Conservation (phyloP, 805 yeast species). For the baker's yeast (Saccharomyces cerevisiae) region DNA sequence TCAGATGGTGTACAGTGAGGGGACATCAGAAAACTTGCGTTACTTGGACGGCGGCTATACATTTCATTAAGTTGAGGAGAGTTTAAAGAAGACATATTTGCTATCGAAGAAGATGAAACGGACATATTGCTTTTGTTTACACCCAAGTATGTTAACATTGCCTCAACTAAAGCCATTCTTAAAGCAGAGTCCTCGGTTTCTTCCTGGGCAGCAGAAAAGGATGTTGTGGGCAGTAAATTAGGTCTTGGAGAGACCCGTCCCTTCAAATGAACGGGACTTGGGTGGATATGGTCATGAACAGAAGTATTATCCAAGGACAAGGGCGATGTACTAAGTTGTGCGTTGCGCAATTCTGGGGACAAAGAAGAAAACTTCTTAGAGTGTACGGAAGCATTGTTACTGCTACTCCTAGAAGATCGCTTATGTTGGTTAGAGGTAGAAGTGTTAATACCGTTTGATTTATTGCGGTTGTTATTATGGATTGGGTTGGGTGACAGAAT, state of each 20-base stretch:
- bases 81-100: neutral
- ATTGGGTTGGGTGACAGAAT: neutral
- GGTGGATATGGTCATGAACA: neutral
- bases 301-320: neutral
- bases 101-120: slow-evolving; percentile 5
- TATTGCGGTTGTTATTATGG: neutral
- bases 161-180: slow-evolving; percentile 59
- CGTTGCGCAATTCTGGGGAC: neutral
- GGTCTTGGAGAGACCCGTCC: neutral
- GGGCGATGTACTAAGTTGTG: neutral
- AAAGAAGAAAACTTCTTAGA: neutral
- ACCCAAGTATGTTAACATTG: slow-evolving; percentile 61
- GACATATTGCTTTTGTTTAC: slow-evolving; percentile 37
- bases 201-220: slow-evolving; percentile 48
- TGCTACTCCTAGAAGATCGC: neutral
- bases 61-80: neutral
- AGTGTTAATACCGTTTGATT: neutral
- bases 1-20: slow-evolving; percentile 7
- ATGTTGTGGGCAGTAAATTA: slow-evolving; percentile 22
- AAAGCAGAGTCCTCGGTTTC: slow-evolving; percentile 64
- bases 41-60: neutral
- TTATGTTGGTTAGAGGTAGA: neutral
- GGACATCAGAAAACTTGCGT: neutral
- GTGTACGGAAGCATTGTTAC: neutral
- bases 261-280: neutral